phyloP scores from a whole-genome alignment of 2,329 filamentous ascomycete genomes.

The Massarina eburnea region DNA sequence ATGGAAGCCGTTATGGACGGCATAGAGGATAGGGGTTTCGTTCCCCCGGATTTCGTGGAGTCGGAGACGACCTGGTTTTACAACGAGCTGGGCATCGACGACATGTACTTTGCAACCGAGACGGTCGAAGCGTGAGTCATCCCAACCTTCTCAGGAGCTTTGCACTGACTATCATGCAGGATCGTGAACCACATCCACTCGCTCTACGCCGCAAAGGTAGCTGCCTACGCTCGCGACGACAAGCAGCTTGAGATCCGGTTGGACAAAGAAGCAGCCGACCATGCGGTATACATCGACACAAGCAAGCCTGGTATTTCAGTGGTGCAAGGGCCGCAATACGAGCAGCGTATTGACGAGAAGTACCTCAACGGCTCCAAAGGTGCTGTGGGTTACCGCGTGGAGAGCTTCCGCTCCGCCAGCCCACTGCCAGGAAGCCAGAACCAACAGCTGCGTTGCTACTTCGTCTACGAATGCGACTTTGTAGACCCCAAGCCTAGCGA shows the following conservation, averaged over 20 bases:
- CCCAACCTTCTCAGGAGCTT: not conserved
- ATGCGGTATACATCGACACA: constrained; percentile 98
- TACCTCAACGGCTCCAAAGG: constrained; percentile 80
- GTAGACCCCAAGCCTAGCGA: constrained; percentile 70
- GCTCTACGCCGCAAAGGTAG: constrained; percentile 94
- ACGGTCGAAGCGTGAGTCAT: constrained; percentile 64
- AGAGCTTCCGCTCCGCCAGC: constrained; percentile 93
- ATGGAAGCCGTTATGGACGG: constrained; percentile 82
- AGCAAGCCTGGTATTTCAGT: constrained; percentile 83
- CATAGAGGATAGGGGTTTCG: constrained; percentile 78
- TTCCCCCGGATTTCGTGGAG: constrained; percentile 80
- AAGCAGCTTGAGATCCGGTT: constrained; percentile 92
- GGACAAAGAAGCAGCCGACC: constrained; percentile 91
- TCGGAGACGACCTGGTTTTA: constrained; percentile 96
- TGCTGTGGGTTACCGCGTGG: constrained; percentile 81
- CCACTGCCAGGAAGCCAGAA: constrained; percentile 74
- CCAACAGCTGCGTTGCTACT: constrained; percentile 92
- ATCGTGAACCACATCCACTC: constrained; percentile 95
- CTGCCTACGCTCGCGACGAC: constrained; percentile 88
- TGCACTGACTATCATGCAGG: constrained; percentile 26
- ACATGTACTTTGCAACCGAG: constrained; percentile 97
- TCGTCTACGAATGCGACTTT: constrained; percentile 96
- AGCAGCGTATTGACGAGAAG: constrained; percentile 90
- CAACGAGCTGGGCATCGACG: constrained; percentile 94
- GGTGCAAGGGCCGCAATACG: constrained; percentile 81